phyloP scores from a whole-genome alignment of 768 basidiomycete species.

The Tulasnella sp. region DNA sequence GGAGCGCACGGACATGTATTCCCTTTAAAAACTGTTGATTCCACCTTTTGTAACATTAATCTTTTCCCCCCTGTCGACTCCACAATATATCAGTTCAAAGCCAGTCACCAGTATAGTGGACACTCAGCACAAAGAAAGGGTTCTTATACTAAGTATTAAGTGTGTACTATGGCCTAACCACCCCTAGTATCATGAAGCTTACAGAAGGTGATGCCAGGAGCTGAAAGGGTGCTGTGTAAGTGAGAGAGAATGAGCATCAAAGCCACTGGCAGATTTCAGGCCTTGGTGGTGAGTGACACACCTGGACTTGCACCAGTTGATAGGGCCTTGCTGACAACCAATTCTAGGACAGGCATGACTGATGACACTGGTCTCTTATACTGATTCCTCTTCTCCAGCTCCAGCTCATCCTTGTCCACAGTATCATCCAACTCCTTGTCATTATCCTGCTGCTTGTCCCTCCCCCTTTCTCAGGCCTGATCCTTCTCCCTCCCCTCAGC shows the following conservation, averaged over 20 bases:
- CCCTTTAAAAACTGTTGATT: too few species aligned
- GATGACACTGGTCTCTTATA: background rate
- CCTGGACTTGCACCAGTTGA: background rate
- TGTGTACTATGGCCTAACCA: too few species aligned
- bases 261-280: background rate
- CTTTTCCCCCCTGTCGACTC: too few species aligned
- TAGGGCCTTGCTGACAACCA: too few species aligned
- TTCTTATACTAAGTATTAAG: too few species aligned
- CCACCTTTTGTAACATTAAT: too few species aligned
- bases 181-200: too few species aligned
- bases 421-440: background rate
- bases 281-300: background rate
- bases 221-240: constrained; percentile 27
- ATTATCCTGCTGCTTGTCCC: background rate
- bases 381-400: background rate
- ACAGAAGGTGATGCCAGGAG: constrained; percentile 59
- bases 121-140: too few species aligned
- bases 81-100: too few species aligned
- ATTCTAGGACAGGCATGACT: background rate
- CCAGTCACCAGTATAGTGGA: too few species aligned
- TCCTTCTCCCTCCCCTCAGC: constrained; percentile 26
- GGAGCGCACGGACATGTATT: too few species aligned
- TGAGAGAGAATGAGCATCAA: constrained; percentile 19
- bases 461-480: constrained; percentile 23
- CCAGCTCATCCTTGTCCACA: background rate